Percentiles rank a stretch among this genome's conserved stretches.
These are phyloP conservation scores for Bauhinia variegata DNA, from an alignment of 306 rosid species.

Conservation along the genomic window DNA sequence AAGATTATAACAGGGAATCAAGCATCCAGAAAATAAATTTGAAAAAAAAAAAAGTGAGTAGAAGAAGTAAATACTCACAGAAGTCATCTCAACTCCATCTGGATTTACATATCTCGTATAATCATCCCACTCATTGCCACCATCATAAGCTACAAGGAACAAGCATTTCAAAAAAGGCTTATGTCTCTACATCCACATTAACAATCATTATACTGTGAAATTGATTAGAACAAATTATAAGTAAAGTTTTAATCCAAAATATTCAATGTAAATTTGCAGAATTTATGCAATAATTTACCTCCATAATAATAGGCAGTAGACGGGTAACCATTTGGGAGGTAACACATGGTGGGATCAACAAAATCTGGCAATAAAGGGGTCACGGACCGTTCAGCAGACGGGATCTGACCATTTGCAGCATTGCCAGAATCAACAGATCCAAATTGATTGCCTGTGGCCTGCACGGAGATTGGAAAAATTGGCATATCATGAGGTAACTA, in stretches of 20 bases:
- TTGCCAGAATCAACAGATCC: slow-evolving; percentile 78
- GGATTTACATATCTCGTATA: slow-evolving; percentile 72
- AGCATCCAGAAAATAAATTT: background rate
- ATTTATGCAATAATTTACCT: slow-evolving; percentile 46
- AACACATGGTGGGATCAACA: slow-evolving; percentile 72
- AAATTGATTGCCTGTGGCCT: slow-evolving; percentile 70
- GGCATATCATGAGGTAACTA: background rate
- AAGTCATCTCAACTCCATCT: slow-evolving; percentile 83
- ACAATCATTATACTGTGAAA: background rate
- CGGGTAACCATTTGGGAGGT: slow-evolving; percentile 74
- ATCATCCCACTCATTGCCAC: slow-evolving; percentile 81
- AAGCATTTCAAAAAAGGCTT: background rate
- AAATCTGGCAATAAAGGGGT: slow-evolving; percentile 77
- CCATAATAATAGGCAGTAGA: slow-evolving; percentile 79
- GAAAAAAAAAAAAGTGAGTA: background rate
- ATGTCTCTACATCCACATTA: background rate
- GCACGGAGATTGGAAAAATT: slow-evolving; percentile 21
- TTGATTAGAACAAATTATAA: background rate
- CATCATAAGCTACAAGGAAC: slow-evolving; percentile 62
- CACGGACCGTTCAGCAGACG: slow-evolving; percentile 68
- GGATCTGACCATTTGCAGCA: slow-evolving; percentile 73
- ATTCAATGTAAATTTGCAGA: background rate
- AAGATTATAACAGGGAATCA: background rate
- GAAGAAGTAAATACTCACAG: slow-evolving; percentile 50
- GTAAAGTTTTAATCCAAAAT: background rate